These are phyloP conservation scores for Neopestalotiopsis rosae DNA, from an alignment of 2,329 filamentous ascomycete species.

Conservation along the genomic window DNA sequence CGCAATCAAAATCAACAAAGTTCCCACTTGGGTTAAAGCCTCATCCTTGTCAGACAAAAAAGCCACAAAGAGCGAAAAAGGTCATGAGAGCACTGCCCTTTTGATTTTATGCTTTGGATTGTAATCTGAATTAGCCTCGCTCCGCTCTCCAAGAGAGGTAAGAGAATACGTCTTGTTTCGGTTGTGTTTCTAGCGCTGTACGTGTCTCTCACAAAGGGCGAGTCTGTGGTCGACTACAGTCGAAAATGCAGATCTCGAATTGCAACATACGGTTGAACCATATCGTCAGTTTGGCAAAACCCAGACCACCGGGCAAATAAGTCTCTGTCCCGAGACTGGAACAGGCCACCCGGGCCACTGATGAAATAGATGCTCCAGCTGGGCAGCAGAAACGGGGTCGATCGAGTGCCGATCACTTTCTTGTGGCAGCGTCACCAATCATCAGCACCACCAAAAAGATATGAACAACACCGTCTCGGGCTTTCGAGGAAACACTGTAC, in stretches of 20 bases:
- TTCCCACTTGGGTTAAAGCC: slow-evolving; percentile 11
- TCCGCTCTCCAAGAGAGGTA: background rate
- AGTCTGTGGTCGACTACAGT: background rate
- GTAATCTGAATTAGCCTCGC: slow-evolving; percentile 5
- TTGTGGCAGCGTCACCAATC: background rate
- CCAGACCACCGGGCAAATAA: background rate
- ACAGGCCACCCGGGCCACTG: background rate
- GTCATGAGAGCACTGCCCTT: background rate
- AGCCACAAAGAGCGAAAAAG: background rate
- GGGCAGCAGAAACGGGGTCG: slow-evolving; percentile 8
- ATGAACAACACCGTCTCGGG: slow-evolving; percentile 1
- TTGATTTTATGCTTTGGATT: background rate
- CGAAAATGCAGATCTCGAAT: background rate
- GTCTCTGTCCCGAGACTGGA: background rate
- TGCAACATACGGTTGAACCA: background rate
- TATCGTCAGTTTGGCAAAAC: background rate
- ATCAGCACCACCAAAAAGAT: background rate
- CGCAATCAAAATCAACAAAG: background rate
- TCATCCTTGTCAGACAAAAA: background rate
- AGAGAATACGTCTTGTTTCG: background rate
- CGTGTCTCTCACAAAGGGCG: background rate
- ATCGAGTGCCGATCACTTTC: background rate
- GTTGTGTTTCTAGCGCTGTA: slow-evolving; percentile 2
- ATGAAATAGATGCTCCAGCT: slow-evolving; percentile 1
- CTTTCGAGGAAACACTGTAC: background rate